Evolutionary conservation across 176 grass and related monocot species (phyloP).

Genomic region (Zizania latifolia): DNA sequence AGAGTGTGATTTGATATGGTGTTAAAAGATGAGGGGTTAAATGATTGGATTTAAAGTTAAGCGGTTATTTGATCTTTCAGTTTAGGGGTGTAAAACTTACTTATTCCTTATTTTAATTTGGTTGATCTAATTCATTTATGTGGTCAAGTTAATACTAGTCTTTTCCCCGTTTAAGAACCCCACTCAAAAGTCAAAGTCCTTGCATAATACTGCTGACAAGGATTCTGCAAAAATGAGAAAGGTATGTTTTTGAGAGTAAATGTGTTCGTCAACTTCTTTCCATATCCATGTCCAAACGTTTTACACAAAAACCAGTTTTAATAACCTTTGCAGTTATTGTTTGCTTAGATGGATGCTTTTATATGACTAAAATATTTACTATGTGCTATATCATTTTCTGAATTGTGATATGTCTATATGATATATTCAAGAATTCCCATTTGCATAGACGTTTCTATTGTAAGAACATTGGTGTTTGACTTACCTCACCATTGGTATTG

Average conservation of each 20-base stretch:
- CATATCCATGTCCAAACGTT: neutral
- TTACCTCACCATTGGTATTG: slow-evolving; percentile 1
- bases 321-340: neutral
- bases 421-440: neutral
- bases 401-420: neutral
- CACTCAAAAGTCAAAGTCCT: slow-evolving; percentile 47
- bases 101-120: slow-evolving; percentile 21
- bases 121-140: slow-evolving; percentile 10
- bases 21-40: too few relatives aligned
- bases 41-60: too few relatives aligned
- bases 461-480: neutral
- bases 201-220: slow-evolving; percentile 45
- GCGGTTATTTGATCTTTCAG: too few relatives aligned
- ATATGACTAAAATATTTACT: neutral
- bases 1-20: too few relatives aligned
- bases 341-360: neutral
- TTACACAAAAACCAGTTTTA: neutral
- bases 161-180: slow-evolving; percentile 41
- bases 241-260: slow-evolving; percentile 33
- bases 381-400: neutral
- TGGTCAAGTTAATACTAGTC: slow-evolving; percentile 23
- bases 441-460: neutral
- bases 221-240: slow-evolving; percentile 50
- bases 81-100: too few relatives aligned
- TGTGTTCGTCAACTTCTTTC: slow-evolving; percentile 13